phyloP scores from a whole-genome alignment of 2,329 filamentous ascomycete species.

The Capronia epimyces region DNA sequence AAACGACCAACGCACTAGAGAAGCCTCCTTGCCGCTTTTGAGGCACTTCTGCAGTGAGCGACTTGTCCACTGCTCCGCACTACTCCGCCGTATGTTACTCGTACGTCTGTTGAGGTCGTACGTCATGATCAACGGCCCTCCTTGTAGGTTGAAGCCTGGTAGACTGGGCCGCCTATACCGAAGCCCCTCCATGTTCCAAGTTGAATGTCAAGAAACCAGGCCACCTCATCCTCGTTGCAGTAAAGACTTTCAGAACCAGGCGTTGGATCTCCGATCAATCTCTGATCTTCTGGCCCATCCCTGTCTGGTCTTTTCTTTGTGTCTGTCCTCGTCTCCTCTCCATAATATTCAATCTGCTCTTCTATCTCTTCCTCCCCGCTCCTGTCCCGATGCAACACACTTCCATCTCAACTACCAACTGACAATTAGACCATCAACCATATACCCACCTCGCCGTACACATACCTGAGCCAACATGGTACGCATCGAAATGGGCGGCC shows the following conservation, averaged over 20 bases:
- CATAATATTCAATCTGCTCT: not conserved
- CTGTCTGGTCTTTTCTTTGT: not conserved
- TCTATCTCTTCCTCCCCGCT: not conserved
- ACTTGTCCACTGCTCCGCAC: no score
- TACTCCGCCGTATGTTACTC: no score
- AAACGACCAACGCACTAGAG: no score
- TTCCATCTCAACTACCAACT: not conserved
- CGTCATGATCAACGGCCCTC: not conserved
- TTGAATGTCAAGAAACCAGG: not conserved
- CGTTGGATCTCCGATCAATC: not conserved
- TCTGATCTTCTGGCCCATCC: not conserved
- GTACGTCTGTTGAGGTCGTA: no score
- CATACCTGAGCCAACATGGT: conserved; percentile 9
- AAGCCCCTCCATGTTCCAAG: not conserved
- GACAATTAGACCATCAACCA: not conserved
- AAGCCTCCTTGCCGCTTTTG: no score
- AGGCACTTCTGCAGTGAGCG: no score
- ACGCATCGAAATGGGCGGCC: conserved; percentile 20
- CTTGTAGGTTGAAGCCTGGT: not conserved
- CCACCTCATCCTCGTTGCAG: no score
- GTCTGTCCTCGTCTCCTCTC: not conserved
- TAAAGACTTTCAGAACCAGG: not conserved
- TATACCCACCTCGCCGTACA: not conserved
- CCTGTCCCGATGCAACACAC: no score
- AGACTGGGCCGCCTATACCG: not conserved